A percentile compares a stretch with the other conserved stretches of the same genome.
These are phyloP conservation scores for Thuja plicata DNA, from an alignment of 83 land plant genomes.

Conservation along the genomic window DNA sequence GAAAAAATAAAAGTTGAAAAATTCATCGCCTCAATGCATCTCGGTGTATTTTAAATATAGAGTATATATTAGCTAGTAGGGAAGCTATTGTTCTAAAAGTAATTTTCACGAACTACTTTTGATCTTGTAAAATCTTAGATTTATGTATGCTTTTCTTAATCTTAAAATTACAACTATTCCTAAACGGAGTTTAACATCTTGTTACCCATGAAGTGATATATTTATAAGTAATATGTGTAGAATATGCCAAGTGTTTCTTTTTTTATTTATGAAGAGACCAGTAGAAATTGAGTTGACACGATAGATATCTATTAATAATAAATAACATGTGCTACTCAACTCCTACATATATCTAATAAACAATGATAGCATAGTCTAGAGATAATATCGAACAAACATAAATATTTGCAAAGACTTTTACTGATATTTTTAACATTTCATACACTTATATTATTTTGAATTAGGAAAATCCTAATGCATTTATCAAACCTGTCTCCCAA, in stretches of 20 bases:
- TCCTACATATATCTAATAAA: neutral
- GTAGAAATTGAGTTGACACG: conserved; percentile 54
- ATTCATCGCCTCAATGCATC: no score
- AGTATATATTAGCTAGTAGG: no score
- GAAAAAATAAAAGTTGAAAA: no score
- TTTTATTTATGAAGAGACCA: conserved; percentile 25
- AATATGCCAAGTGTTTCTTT: conserved; percentile 18
- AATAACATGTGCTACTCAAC: conserved; percentile 44
- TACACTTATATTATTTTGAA: neutral
- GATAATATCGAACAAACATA: neutral
- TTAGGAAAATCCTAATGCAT: conserved; percentile 87
- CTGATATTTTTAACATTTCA: neutral
- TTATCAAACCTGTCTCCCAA: conserved; percentile 73
- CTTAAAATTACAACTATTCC: neutral
- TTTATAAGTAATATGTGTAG: conserved; percentile 20
- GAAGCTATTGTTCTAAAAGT: no score
- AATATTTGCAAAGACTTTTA: neutral
- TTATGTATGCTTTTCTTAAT: neutral
- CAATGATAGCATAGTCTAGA: conserved; percentile 8
- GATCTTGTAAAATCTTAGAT: neutral
- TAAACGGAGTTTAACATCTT: neutral
- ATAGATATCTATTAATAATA: conserved; percentile 72
- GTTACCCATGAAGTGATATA: neutral
- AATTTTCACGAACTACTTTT: neutral
- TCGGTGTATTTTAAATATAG: no score